Evolutionary conservation across 495 filamentous ascomycete genomes (phyloP).

Genomic region (Daldinia concentrica): DNA sequence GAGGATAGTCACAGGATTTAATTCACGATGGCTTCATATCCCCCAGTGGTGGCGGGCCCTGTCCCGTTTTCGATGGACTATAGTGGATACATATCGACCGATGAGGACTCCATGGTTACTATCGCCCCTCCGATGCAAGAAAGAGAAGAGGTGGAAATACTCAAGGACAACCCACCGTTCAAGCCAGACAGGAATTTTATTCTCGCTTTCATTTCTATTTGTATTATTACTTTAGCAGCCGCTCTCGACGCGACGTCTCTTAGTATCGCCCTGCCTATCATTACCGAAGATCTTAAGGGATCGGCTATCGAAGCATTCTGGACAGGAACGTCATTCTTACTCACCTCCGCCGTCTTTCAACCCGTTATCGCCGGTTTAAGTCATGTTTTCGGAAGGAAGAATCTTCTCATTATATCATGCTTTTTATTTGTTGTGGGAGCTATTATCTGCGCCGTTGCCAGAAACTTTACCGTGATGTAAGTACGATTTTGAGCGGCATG

Average conservation of each 20-base stretch:
- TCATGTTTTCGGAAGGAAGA: conserved; percentile 7
- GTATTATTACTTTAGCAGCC: conserved; percentile 7
- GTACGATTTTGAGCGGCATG: background rate
- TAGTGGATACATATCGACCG: conserved; percentile 13
- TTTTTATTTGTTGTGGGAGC: conserved; percentile 5
- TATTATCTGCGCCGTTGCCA: conserved; percentile 8
- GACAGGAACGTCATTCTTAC: conserved; percentile 7
- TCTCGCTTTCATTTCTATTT: conserved; percentile 8
- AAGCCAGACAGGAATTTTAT: conserved; percentile 5
- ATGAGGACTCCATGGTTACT: background rate
- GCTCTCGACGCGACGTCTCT: conserved; percentile 10
- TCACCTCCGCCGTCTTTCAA: conserved; percentile 11
- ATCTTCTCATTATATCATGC: conserved; percentile 1
- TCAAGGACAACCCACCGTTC: background rate
- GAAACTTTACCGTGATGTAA: conserved; percentile 9
- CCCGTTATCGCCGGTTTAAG: conserved; percentile 10
- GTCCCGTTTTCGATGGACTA: conserved; percentile 16
- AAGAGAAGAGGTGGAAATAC: background rate
- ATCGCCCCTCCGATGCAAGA: background rate
- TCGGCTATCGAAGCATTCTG: conserved; percentile 10
- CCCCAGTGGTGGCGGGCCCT: background rate
- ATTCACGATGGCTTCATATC: conserved; percentile 1
- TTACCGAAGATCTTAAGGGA: conserved; percentile 7
- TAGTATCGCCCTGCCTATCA: conserved; percentile 13
- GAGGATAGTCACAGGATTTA: background rate